Evolutionary conservation across 805 yeast species (phyloP), one percentile per base, ranked within the genome.

Genomic region (Ogataea parapolymorpha): DNA sequence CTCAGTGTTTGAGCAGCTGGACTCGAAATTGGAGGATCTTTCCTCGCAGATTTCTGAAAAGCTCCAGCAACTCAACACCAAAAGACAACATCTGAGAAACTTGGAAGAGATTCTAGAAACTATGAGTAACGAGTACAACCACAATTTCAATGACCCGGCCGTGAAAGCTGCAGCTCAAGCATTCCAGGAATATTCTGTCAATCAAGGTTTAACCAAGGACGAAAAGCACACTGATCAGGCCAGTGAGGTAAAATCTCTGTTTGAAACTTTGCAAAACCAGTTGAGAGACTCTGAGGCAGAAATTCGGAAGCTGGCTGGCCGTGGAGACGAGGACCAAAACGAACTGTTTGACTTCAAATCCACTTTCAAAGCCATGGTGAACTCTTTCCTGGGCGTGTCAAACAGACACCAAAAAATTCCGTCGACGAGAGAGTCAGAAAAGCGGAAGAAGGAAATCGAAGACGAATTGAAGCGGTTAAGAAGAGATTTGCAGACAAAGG

Each of bases 91-190:
- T 23, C 67, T 44, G 29, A 44, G 15, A 42, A 50, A 37, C 3
- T 58, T 83, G 42, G 82, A 78, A 46, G 34, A 41, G 2, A 69
- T 84, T 13, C 56, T 87, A 36, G 59, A 62, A 2, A 62, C 63
- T 5, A 66, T 90, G 63, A 59, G 70, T 7, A 55, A 67, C 3
- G 74, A 75, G n/a, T 89, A 85, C 62, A 86, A 88, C 53, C 86
- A 85, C 35, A 84, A 88, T 54, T 78, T 88, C 65, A 88, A 90
- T 57, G 96, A 90, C 62, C 77, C 79, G 6, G 95, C 90, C 0
- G 96, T 90, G 14, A 87, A 87, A 59, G 74, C 69, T 15, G 80
- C 90, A 1, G 80, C 88, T 13, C 66, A 74, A 14, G 65, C 67
- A 0, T 82, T 62, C 55, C 76, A 74, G 32, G 72, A 76, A 46